Evolutionary conservation across 1,284 basidiomycete genomes (phyloP).

Genomic region (Leccinum griseonigrum): DNA sequence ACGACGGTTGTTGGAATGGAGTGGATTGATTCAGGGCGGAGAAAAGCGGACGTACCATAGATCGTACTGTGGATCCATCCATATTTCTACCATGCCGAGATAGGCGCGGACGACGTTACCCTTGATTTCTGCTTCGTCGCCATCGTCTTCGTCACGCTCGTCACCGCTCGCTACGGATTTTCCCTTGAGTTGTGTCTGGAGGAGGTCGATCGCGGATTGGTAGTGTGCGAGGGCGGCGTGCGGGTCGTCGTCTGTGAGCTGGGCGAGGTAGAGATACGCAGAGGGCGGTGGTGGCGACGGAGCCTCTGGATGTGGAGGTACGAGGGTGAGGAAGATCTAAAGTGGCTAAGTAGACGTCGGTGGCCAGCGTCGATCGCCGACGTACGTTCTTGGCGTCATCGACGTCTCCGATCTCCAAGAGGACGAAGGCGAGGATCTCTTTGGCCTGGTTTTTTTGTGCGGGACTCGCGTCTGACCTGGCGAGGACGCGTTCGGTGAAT

Average conservation of each 20-base stretch:
- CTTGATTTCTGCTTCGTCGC: no score
- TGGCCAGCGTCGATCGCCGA: no score
- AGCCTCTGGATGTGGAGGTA: neutral
- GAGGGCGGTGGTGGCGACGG: neutral
- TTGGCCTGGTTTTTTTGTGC: constrained; percentile 67
- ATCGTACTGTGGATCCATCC: neutral
- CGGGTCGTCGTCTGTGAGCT: neutral
- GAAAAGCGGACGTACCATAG: neutral
- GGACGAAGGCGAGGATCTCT: constrained; percentile 76
- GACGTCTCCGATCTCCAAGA: constrained; percentile 77
- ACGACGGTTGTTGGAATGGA: no score
- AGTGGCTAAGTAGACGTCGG: no score
- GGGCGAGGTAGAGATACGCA: neutral
- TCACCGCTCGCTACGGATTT: no score
- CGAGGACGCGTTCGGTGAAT: constrained; percentile 70
- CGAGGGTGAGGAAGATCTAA: neutral
- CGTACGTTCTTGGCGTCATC: constrained; percentile 17
- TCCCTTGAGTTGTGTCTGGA: no score
- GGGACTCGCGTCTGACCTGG: constrained; percentile 48
- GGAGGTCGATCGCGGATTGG: neutral
- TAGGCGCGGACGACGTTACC: neutral
- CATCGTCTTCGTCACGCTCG: no score
- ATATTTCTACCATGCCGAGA: neutral
- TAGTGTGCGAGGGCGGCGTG: neutral
- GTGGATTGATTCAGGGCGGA: neutral